phyloP scores from a whole-genome alignment of 257 asterid genomes.

The Nicotiana noctiflora region DNA sequence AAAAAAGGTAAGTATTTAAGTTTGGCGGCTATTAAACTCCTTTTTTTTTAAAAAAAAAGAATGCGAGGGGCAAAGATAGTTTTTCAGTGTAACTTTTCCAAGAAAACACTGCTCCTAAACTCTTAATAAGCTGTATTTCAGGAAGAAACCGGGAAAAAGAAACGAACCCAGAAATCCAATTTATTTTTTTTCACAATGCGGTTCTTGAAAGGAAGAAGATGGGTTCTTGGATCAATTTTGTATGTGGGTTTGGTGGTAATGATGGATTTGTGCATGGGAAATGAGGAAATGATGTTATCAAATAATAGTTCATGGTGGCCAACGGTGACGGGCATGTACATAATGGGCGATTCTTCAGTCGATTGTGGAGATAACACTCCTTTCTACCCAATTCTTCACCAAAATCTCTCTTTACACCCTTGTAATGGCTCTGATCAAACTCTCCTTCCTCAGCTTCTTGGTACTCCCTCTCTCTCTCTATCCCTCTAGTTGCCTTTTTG shows the following conservation, averaged over 20 bases:
- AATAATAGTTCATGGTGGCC: conserved; percentile 16
- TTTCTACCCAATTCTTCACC: conserved; percentile 28
- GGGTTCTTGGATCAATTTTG: conserved; percentile 13
- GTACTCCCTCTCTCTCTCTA: conserved; percentile 24
- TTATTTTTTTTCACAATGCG: background rate
- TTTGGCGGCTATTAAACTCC: background rate
- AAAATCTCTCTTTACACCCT: conserved; percentile 40
- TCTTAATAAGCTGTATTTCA: no score
- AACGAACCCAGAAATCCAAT: background rate
- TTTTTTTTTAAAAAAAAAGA: background rate
- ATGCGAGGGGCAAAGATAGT: background rate
- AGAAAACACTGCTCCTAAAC: background rate
- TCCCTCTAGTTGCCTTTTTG: background rate
- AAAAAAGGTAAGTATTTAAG: no score
- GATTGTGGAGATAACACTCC: conserved; percentile 67
- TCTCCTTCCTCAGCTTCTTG: conserved; percentile 61
- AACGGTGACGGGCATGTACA: conserved; percentile 35
- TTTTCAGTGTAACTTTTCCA: background rate
- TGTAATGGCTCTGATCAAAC: conserved; percentile 60
- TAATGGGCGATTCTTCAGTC: conserved; percentile 66
- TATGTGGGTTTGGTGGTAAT: conserved; percentile 11
- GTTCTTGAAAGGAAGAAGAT: conserved; percentile 10
- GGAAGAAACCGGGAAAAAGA: background rate
- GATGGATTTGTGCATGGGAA: background rate
- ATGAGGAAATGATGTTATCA: conserved; percentile 10